Evolutionary conservation across 2,329 filamentous ascomycete species (phyloP), one percentile per base, ranked within the genome.

Genomic region (Botrytis elliptica): DNA sequence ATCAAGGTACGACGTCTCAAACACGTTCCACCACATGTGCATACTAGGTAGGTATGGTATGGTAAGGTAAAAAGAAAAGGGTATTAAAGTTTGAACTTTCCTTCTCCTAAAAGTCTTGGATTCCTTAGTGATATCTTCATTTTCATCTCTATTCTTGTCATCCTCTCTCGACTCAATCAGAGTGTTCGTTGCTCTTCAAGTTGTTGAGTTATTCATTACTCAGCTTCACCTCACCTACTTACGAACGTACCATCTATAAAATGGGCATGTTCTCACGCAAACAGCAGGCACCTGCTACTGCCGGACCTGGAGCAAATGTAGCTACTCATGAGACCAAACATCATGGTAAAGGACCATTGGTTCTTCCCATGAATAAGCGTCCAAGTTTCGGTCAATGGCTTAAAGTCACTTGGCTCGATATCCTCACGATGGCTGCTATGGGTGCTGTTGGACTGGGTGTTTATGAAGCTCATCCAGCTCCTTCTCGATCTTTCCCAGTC

Each of bases 311-410:
- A 57, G 22, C 63, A 36, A 69, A 72, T 36, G 64, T 52, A 44
- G 64, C 71, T 25, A 33, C 71, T 38, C 57, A 72, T 59, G 49
- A 52, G 44, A 25, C 40, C 1, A 46, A 40, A 20, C 71, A 55
- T 40, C 71, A 64, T 9, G 63, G 71, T 68, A 75, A 75, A 74
- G 70, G 73, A 76, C 76, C 78, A 38, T 40, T 72, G 1, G 63
- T 76, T 60, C 75, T 78, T 69, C 80, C 83, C 72, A 87, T 89
- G 85, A 83, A 83, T 2, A 82, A 80, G 3, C 83, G 86, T 18
- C 90, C 90, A 3, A 86, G 83, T 2, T 91, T 93, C 76, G 90
- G 91, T 4, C 89, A 91, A 79, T 93, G 91, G 91, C 80, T 92
- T 76, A 92, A 90, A 81, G 84, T 85, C 14, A 91, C 89, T 7